Base-by-base conservation (phyloP, 192 early-diverging fungal species). In the Cladochytrium replicatum region DNA sequence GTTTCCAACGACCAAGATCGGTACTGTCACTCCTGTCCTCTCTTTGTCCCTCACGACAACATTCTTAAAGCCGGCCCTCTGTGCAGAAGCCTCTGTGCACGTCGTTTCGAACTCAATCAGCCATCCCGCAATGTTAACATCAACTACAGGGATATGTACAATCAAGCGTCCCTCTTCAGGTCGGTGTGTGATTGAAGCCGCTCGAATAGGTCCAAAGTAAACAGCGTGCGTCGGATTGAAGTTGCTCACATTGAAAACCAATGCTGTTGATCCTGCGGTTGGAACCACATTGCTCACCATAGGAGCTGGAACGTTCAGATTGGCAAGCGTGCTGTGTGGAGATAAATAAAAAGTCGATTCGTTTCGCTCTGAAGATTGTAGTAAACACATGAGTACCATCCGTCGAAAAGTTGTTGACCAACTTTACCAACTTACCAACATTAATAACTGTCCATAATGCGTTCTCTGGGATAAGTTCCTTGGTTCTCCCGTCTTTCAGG, bases 361-460 rank as follows among this genome's bases (percentile, higher is more conserved):
- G 3, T 31, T 11, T 46, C 55, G 43, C 0, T 48, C 37, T 19
- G 21, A n/a, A n/a, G n/a, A n/a, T n/a, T 0, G 29, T 43, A 32
- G 45, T 37, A 5, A 2, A n/a, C n/a, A n/a, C n/a, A n/a, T n/a
- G n/a, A n/a, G n/a, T n/a, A n/a, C n/a, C n/a, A n/a, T n/a, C n/a
- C n/a, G n/a, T n/a, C n/a, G n/a, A 19, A 43, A 46, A 51, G 63
- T 41, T n/a, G n/a, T n/a, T n/a, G n/a, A n/a, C n/a, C n/a, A n/a
- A n/a, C n/a, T n/a, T n/a, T n/a, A n/a, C n/a, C n/a, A n/a, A n/a
- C n/a, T n/a, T 54, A 80, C 73, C 85, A 0, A 86, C 87, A 26
- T 88, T 86, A 6, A 94, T 86, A 58, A 94, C 82, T 4, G 91
- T 94, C 91, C 91, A 94, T 9, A 94, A 84, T 1, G 88, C 85